These are phyloP conservation scores for Suhomyces ambrosiae DNA, from an alignment of 1,139 yeast species.

Conservation along the genomic window DNA sequence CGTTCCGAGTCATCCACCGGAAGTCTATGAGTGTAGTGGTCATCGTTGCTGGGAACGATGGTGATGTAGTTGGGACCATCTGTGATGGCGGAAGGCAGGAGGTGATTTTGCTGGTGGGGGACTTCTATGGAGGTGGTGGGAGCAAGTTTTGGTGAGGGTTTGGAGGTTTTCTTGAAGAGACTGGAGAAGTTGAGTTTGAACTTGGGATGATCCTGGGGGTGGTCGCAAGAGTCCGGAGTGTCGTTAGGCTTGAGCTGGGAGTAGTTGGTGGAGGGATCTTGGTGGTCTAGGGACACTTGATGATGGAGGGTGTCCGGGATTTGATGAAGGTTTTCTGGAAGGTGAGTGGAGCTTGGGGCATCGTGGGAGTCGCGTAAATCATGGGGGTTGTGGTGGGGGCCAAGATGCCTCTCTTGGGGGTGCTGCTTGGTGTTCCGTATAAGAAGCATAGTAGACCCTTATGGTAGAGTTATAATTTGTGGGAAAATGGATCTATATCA, in stretches of 20 bases:
- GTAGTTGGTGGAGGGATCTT: too few species aligned
- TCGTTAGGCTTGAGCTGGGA: too few species aligned
- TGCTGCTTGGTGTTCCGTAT: slow-evolving; percentile 8
- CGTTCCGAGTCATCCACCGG: slow-evolving; percentile 19
- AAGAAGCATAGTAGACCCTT: slow-evolving; percentile 8
- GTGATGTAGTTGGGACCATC: slow-evolving; percentile 20
- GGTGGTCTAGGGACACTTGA: too few species aligned
- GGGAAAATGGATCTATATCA: slow-evolving; percentile 1
- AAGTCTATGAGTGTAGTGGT: slow-evolving; percentile 7
- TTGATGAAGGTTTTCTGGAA: not conserved
- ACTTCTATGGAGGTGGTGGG: slow-evolving; percentile 1
- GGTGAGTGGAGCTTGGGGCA: not conserved
- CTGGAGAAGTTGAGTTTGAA: slow-evolving; percentile 17
- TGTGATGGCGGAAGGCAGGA: slow-evolving; percentile 15
- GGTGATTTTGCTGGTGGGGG: slow-evolving; percentile 1
- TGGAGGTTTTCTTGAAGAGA: slow-evolving; percentile 15
- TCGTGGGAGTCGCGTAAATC: too few species aligned
- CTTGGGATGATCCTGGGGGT: slow-evolving; percentile 5
- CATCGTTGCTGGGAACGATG: slow-evolving; percentile 16
- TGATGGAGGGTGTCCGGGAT: not conserved
- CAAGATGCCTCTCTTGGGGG: slow-evolving; percentile 9
- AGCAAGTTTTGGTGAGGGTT: slow-evolving; percentile 2
- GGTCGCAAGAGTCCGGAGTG: too few species aligned
- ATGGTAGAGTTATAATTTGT: not conserved
- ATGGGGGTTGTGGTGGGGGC: not conserved